These are phyloP conservation scores for Hysterium pulicare DNA, from an alignment of 2,329 filamentous ascomycete genomes.

Conservation along the genomic window DNA sequence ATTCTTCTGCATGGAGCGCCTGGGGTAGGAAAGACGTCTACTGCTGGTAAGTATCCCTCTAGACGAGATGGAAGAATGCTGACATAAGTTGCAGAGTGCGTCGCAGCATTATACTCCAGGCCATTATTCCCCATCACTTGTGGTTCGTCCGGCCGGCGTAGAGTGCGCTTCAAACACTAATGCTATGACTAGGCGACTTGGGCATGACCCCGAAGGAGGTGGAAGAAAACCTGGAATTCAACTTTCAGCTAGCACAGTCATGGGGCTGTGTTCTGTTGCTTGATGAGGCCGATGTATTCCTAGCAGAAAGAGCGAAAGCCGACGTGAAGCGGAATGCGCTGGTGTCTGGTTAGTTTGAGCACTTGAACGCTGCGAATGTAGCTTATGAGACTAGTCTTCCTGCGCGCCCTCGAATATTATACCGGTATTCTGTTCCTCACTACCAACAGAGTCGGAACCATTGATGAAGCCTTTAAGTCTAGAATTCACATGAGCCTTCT, in stretches of 20 bases:
- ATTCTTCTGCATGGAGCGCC: constrained; percentile 24
- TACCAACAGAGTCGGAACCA: constrained; percentile 7
- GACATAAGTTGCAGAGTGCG: constrained; percentile 7
- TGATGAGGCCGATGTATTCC: constrained; percentile 8
- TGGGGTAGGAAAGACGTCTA: constrained; percentile 25
- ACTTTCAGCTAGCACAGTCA: constrained; percentile 1
- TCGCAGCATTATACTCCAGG: constrained; percentile 1
- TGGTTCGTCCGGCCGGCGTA: no score
- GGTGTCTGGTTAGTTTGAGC: constrained; percentile 1
- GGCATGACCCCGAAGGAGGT: constrained; percentile 2
- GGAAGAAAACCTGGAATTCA: not conserved
- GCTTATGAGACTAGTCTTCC: constrained; percentile 1
- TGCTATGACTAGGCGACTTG: no score
- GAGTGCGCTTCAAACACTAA: no score
- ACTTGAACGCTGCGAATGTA: not conserved
- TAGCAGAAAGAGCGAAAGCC: not conserved
- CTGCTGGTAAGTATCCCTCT: constrained; percentile 11
- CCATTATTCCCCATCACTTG: constrained; percentile 4
- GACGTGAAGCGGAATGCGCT: constrained; percentile 2
- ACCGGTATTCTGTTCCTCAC: constrained; percentile 13
- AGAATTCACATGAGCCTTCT: constrained; percentile 6
- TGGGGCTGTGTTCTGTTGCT: constrained; percentile 8
- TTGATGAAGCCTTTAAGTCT: constrained; percentile 10
- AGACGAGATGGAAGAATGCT: no score
- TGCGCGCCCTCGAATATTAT: constrained; percentile 8